Conservation (phyloP, 108 stramenopile species). For the Pseudonitzschia delicatissima region DNA sequence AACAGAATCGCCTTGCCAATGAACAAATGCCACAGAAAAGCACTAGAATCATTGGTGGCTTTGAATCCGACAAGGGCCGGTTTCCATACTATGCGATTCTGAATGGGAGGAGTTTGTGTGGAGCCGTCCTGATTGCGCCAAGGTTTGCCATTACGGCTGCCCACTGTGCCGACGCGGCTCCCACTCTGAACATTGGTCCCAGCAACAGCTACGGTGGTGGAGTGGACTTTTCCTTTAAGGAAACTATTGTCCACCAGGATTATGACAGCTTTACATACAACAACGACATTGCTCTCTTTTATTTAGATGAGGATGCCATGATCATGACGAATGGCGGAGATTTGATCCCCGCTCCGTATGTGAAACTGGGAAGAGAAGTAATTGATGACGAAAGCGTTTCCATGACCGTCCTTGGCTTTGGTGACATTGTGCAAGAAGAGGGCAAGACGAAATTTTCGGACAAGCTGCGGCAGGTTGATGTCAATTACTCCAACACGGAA, state of each 20-base stretch:
- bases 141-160: constrained; percentile 46
- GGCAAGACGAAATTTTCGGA: constrained; percentile 3
- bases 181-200: neutral
- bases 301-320: neutral
- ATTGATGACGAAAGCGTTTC: neutral
- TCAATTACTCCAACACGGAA: constrained; percentile 39
- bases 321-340: neutral
- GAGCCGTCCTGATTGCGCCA: constrained; percentile 49
- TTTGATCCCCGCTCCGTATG: neutral
- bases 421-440: constrained; percentile 22
- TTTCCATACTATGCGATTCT: constrained; percentile 26
- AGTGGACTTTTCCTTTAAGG: neutral
- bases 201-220: neutral
- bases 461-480: constrained; percentile 30
- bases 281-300: constrained; percentile 9
- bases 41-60: neutral
- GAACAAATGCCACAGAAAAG: neutral
- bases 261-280: constrained; percentile 11
- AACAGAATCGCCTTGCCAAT: too few species aligned
- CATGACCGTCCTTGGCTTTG: constrained; percentile 59
- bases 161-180: constrained; percentile 18
- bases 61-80: neutral
- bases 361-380: neutral
- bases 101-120: constrained; percentile 32
- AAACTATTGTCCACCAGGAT: neutral